Evolutionary conservation across 805 yeast genomes (phyloP), one percentile per base, ranked within the genome.

Genomic region (Hanseniaspora clermontiae): DNA sequence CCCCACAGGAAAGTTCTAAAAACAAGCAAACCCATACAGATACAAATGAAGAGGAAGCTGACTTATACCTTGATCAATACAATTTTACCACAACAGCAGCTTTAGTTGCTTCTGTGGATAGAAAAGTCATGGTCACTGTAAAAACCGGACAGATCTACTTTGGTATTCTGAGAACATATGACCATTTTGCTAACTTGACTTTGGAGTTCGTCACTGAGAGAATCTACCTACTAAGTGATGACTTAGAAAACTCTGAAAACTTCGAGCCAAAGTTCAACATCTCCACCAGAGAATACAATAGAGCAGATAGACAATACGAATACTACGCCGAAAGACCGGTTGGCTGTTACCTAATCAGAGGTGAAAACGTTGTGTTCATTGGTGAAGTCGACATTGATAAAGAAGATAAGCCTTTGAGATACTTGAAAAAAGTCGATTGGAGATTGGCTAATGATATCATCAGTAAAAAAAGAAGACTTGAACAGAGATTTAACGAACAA

Each of bases 131-230:
- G 63, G 95, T 88, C 2, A 76, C 87, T 45, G 74, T 93, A 61
- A 82, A 96, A 65, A 97, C 91, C 68, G 97, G 97, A 40, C 78
- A 91, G 61, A 81, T 83, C 60, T 72, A 91, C 36, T 83, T 87
- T 66, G 98, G 98, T 17, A 85, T 90, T 27, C 74, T 93, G 61
- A 79, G 98, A 69, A 88, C 97, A 2, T 93, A 91, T 69, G 98
- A 93, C 72, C 97, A 91, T 70, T 93, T 83, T 68, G 85, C 95
- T 59, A 91, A 91, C 70, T 75, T 93, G 64, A 95, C 93, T 42
- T 74, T 93, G 60, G 97, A 93, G 70, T 95, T 90, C 67, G 82
- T 96, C 17, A 74, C 82, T 49, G 97, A 93, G 68, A 79, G 96
- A 68, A 80, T 89, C 63, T 86, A 86, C 66, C 73, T 84, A 61